phyloP scores from a whole-genome alignment of 306 rosid species.

The Abrus pulchellus region DNA sequence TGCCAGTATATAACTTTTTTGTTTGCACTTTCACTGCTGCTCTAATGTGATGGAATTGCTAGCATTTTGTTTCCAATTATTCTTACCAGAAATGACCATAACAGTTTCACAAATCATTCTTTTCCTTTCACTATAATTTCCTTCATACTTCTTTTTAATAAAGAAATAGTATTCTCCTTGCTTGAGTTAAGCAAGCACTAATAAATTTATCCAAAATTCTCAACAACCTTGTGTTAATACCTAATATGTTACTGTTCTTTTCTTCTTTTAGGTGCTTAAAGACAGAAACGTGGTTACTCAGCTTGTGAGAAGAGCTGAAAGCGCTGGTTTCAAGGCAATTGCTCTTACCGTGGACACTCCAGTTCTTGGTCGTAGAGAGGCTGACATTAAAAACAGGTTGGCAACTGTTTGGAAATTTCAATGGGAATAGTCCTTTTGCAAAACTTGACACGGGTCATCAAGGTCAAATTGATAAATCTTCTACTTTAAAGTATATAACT shows the following conservation, averaged over 20 bases:
- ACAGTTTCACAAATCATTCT: conserved; percentile 14
- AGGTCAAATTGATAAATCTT: conserved; percentile 34
- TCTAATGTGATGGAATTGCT: neutral
- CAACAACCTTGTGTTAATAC: conserved; percentile 5
- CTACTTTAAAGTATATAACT: conserved; percentile 3
- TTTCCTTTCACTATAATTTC: conserved; percentile 29
- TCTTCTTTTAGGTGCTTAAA: conserved; percentile 68
- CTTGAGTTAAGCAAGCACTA: conserved; percentile 8
- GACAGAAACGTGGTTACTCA: conserved; percentile 84
- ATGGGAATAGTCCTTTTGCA: neutral
- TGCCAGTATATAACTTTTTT: neutral
- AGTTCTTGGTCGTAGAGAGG: conserved; percentile 93
- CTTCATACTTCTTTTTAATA: conserved; percentile 7
- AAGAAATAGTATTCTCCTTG: conserved; percentile 21
- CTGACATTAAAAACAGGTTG: conserved; percentile 96
- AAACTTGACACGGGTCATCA: conserved; percentile 15
- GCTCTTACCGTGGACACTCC: conserved; percentile 97
- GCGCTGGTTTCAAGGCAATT: conserved; percentile 97
- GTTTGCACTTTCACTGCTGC: conserved; percentile 3
- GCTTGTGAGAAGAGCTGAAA: conserved; percentile 96
- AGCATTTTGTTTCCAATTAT: conserved; percentile 3
- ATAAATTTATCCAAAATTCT: conserved; percentile 16
- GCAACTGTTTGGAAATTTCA: conserved; percentile 33
- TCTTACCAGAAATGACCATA: neutral
- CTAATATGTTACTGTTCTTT: conserved; percentile 13